These are phyloP conservation scores for Amanita pallidorosea DNA, from an alignment of 768 basidiomycete species.

Conservation along the genomic window DNA sequence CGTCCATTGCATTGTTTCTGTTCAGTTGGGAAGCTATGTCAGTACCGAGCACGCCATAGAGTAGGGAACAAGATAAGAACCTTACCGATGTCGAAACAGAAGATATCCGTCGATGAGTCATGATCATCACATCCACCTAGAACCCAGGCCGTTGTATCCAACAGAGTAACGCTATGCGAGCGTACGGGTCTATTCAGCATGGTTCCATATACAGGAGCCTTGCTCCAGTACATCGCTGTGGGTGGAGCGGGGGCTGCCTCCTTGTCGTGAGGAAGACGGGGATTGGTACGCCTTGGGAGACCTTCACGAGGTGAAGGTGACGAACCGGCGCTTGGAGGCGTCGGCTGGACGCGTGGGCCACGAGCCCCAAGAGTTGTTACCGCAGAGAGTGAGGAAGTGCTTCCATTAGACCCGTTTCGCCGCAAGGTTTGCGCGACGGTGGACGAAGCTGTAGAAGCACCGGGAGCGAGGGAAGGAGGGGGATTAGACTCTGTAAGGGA, in stretches of 20 bases:
- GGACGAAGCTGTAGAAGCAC: conserved; percentile 1
- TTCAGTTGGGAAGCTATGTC: conserved; percentile 1
- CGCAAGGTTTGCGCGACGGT: not conserved
- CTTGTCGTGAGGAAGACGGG: conserved; percentile 51
- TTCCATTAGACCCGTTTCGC: conserved; percentile 7
- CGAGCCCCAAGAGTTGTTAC: conserved; percentile 1
- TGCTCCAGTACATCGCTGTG: conserved; percentile 80
- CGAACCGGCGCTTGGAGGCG: not conserved
- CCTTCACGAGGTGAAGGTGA: not conserved
- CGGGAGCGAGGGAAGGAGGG: conserved; percentile 1
- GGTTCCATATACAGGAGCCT: conserved; percentile 66
- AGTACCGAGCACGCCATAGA: not conserved
- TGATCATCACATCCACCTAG: conserved; percentile 86
- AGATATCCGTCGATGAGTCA: conserved; percentile 64
- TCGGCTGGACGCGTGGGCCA: conserved; percentile 1
- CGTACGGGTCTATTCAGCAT: conserved; percentile 62
- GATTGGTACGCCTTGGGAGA: conserved; percentile 33
- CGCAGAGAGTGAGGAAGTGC: conserved; percentile 6
- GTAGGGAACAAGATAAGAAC: not conserved
- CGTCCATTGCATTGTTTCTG: conserved; percentile 87
- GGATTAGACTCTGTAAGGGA: not conserved
- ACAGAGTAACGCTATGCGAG: conserved; percentile 75
- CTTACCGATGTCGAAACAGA: conserved; percentile 77
- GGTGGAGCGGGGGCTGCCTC: conserved; percentile 52
- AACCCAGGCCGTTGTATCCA: conserved; percentile 77